phyloP scores from a whole-genome alignment of 2,329 filamentous ascomycete genomes.

The Phialocephala sp. region DNA sequence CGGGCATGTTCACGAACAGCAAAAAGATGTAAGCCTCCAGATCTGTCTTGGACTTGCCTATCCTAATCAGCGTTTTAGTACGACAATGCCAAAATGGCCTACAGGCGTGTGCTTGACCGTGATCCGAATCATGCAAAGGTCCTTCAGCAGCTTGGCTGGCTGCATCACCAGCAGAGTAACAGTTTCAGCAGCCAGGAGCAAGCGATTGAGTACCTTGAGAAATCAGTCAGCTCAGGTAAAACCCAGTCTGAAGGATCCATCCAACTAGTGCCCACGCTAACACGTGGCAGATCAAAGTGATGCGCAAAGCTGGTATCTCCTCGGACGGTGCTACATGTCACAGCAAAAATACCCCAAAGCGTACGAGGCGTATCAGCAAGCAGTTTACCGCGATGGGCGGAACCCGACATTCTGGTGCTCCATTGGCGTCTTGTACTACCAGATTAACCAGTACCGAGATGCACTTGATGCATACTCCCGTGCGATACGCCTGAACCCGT shows the following conservation, averaged over 20 bases:
- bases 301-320: slow-evolving; percentile 97
- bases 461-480: slow-evolving; percentile 97
- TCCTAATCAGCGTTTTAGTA: slow-evolving; percentile 63
- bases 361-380: slow-evolving; percentile 98
- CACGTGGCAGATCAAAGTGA: slow-evolving; percentile 79
- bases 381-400: slow-evolving; percentile 94
- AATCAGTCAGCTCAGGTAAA: slow-evolving; percentile 90
- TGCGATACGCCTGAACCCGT: slow-evolving; percentile 94
- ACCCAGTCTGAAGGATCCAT: slow-evolving; percentile 35
- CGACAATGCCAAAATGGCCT: slow-evolving; percentile 89
- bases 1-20: slow-evolving; percentile 96
- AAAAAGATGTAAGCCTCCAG: slow-evolving; percentile 84
- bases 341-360: slow-evolving; percentile 99
- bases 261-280: slow-evolving; percentile 39
- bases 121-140: slow-evolving; percentile 98
- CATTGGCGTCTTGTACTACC: slow-evolving; percentile 97
- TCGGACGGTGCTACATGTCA: slow-evolving; percentile 98
- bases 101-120: slow-evolving; percentile 89
- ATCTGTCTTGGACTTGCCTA: slow-evolving; percentile 12
- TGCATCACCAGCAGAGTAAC: slow-evolving; percentile 94
- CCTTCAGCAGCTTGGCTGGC: slow-evolving; percentile 94
- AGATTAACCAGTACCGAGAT: slow-evolving; percentile 99
- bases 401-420: slow-evolving; percentile 99
- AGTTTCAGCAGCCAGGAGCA: slow-evolving; percentile 92
- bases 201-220: slow-evolving; percentile 96